Percentiles rank a stretch among this genome's conserved stretches.
These are phyloP conservation scores for Leishmania major DNA, from an alignment of 208 protist genomes.

Conservation along the genomic window DNA sequence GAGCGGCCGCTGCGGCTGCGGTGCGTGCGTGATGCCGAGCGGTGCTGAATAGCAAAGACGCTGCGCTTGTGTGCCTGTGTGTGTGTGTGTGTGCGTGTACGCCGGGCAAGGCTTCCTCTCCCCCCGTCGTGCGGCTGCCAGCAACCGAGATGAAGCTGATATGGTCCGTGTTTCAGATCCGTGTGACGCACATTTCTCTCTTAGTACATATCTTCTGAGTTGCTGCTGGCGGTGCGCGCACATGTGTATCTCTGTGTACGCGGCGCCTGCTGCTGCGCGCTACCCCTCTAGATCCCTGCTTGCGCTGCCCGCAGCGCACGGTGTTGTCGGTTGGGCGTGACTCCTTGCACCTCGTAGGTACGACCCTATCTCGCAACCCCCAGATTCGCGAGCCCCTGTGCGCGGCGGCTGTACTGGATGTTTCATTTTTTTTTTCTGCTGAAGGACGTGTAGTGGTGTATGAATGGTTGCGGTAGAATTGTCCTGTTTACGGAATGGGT, in stretches of 20 bases:
- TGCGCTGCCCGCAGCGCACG: slow-evolving; percentile 3
- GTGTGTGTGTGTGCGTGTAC: not conserved
- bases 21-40: slow-evolving; percentile 32
- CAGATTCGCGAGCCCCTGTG: slow-evolving; percentile 21
- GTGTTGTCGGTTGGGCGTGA: slow-evolving; percentile 54
- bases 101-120: not conserved
- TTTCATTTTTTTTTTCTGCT: not conserved
- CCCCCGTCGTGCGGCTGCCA: not conserved
- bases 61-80: not conserved
- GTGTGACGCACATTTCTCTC: slow-evolving; percentile 53
- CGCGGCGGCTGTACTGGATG: not conserved
- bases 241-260: not conserved
- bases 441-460: accelerated
- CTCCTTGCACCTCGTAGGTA: slow-evolving; percentile 22
- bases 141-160: slow-evolving; percentile 64
- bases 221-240: not conserved
- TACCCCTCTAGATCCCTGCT: not conserved
- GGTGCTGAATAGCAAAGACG: slow-evolving; percentile 21
- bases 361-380: slow-evolving; percentile 52
- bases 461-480: not conserved
- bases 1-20: not conserved
- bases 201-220: slow-evolving; percentile 68
- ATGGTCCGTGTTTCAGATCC: slow-evolving; percentile 85
- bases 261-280: not conserved
- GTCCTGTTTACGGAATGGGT: not conserved